A percentile compares a stretch with the other conserved stretches of the same genome.
Evolutionary conservation across 257 asterid species (phyloP).

Genomic region (Solanum bukasovii): DNA sequence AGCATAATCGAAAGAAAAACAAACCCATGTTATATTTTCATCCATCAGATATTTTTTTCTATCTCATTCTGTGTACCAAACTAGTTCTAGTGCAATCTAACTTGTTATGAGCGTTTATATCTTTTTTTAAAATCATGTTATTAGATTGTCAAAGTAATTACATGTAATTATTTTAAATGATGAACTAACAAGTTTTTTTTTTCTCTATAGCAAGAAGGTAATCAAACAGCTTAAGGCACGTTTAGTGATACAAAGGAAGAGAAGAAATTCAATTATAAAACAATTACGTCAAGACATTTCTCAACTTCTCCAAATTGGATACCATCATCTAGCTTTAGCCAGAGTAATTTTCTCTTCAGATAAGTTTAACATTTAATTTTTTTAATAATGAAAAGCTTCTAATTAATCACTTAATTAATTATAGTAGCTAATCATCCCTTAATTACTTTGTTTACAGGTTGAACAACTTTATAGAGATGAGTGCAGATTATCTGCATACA

Average conservation of each 20-base stretch:
- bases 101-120: too few relatives aligned
- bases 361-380: neutral
- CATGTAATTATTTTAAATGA: neutral
- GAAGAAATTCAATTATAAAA: constrained; percentile 16
- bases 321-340: neutral
- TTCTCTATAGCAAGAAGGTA: constrained; percentile 11
- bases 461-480: constrained; percentile 15
- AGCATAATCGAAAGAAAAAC: neutral
- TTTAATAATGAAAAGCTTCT: neutral
- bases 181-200: too few relatives aligned
- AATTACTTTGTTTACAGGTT: constrained; percentile 1
- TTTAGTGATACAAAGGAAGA: constrained; percentile 8
- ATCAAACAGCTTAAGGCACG: constrained; percentile 12
- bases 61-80: too few relatives aligned
- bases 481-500: constrained; percentile 16
- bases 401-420: neutral
- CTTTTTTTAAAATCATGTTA: too few relatives aligned
- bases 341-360: constrained; percentile 1
- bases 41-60: too few relatives aligned
- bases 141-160: neutral
- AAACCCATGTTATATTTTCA: too few relatives aligned
- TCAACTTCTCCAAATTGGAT: constrained; percentile 20
- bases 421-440: neutral
- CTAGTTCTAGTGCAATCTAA: too few relatives aligned
- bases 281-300: constrained; percentile 20